A percentile compares a stretch with the other conserved stretches of the same genome.
These are phyloP conservation scores for Syzygium grande DNA, from an alignment of 345 rosid genomes.

Conservation along the genomic window DNA sequence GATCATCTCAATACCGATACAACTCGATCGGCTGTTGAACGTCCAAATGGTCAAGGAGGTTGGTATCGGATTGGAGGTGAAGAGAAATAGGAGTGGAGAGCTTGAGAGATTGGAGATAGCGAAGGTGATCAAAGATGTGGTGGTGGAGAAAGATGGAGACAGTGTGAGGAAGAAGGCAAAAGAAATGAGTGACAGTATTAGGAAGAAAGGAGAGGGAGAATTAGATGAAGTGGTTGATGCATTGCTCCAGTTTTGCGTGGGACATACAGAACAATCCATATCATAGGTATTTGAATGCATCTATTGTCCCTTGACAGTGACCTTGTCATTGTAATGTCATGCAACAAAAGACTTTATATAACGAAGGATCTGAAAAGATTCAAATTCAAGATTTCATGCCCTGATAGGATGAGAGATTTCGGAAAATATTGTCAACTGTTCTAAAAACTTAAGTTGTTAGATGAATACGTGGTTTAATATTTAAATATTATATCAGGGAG, in stretches of 20 bases:
- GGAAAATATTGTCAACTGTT: too few species aligned
- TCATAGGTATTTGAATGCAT: background rate
- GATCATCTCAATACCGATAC: conserved; percentile 20
- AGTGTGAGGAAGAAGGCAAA: conserved; percentile 1
- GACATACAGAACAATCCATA: background rate
- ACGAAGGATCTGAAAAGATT: too few species aligned
- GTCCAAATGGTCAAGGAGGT: conserved; percentile 2
- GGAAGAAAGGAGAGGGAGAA: background rate
- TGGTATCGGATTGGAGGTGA: conserved; percentile 7
- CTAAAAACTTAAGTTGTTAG: too few species aligned
- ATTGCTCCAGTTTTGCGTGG: background rate
- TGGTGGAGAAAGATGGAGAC: conserved; percentile 2
- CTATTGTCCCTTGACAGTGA: background rate
- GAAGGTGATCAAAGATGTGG: conserved; percentile 3
- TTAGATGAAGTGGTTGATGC: background rate
- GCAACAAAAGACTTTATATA: background rate
- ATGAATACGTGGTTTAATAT: too few species aligned
- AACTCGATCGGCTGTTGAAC: conserved; percentile 16
- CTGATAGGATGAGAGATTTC: too few species aligned
- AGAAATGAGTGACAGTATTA: conserved; percentile 1
- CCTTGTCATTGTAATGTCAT: background rate
- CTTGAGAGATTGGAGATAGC: conserved; percentile 10
- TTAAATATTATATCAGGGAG: too few species aligned
- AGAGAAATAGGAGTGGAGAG: background rate
- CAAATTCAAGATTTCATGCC: too few species aligned